Percentiles rank a stretch among this genome's conserved stretches.
Evolutionary conservation across 1,139 yeast species (phyloP).

Genomic region (Nakaseomyces bracarensis): DNA sequence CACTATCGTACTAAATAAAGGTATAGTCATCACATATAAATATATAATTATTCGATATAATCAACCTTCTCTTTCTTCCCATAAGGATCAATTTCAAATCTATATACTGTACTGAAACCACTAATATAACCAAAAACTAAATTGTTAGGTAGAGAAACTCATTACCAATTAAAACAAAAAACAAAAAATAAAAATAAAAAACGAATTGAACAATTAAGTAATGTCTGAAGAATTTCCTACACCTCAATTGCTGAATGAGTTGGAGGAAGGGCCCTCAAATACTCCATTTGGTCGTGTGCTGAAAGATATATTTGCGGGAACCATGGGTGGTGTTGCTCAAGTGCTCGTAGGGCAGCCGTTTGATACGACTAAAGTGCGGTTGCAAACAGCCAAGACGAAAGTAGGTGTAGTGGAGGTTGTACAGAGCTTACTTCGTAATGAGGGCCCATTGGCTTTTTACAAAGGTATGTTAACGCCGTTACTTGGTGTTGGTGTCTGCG

Average conservation of each 20-base stretch:
- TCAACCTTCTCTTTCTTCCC: too few relatives aligned
- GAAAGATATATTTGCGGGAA: constrained; percentile 69
- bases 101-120: too few relatives aligned
- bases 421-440: constrained; percentile 56
- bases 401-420: constrained; percentile 70
- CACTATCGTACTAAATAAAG: too few relatives aligned
- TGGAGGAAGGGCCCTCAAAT: constrained; percentile 8
- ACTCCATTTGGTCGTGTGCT: constrained; percentile 15
- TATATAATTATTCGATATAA: too few relatives aligned
- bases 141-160: too few relatives aligned
- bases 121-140: too few relatives aligned
- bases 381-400: constrained; percentile 70
- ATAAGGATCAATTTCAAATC: too few relatives aligned
- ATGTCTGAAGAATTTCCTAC: constrained; percentile 15
- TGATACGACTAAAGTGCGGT: constrained; percentile 79
- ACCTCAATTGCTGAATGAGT: constrained; percentile 11
- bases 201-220: too few relatives aligned
- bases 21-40: too few relatives aligned
- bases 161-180: too few relatives aligned
- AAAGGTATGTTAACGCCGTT: constrained; percentile 84
- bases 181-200: too few relatives aligned
- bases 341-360: constrained; percentile 88
- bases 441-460: constrained; percentile 76
- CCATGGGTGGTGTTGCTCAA: constrained; percentile 85
- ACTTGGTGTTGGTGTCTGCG: constrained; percentile 89